Evolutionary conservation across 495 filamentous ascomycete genomes (phyloP).

Genomic region (Collariella sp.): DNA sequence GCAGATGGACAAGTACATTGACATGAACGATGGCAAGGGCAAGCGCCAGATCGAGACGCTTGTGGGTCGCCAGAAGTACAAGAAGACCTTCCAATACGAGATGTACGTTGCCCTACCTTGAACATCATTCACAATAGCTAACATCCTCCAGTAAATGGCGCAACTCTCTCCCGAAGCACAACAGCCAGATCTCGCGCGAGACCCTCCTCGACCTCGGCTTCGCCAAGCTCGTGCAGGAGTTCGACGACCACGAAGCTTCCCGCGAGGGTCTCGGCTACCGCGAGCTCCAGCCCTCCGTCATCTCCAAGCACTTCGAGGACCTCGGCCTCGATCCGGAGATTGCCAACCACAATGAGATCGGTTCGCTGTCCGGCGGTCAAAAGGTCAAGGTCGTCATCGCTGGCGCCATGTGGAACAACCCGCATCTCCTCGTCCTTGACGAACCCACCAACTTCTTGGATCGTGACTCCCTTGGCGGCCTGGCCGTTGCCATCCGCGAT

Average conservation of each 20-base stretch:
- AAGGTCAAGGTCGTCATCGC: slow-evolving; percentile 99
- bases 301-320: slow-evolving; percentile 96
- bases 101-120: slow-evolving; percentile 46
- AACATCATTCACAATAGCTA: slow-evolving; percentile 5
- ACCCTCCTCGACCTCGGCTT: slow-evolving; percentile 80
- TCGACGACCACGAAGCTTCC: slow-evolving; percentile 95
- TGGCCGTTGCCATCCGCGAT: slow-evolving; percentile 93
- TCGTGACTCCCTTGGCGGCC: slow-evolving; percentile 88
- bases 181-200: slow-evolving; percentile 86
- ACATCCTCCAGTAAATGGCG: slow-evolving; percentile 65
- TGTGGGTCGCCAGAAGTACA: slow-evolving; percentile 95
- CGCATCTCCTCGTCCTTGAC: slow-evolving; percentile 92
- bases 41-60: slow-evolving; percentile 72
- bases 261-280: slow-evolving; percentile 96
- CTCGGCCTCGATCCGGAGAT: slow-evolving; percentile 94
- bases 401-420: slow-evolving; percentile 99
- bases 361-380: slow-evolving; percentile 93
- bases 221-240: slow-evolving; percentile 90
- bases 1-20: slow-evolving; percentile 83
- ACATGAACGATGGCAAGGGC: slow-evolving; percentile 74
- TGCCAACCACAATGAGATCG: slow-evolving; percentile 97
- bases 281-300: slow-evolving; percentile 81
- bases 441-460: slow-evolving; percentile 99
- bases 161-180: slow-evolving; percentile 79
- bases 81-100: slow-evolving; percentile 99